phyloP scores from a whole-genome alignment of 192 early-diverging fungal species.

The Phlyctochytrium planicorne region DNA sequence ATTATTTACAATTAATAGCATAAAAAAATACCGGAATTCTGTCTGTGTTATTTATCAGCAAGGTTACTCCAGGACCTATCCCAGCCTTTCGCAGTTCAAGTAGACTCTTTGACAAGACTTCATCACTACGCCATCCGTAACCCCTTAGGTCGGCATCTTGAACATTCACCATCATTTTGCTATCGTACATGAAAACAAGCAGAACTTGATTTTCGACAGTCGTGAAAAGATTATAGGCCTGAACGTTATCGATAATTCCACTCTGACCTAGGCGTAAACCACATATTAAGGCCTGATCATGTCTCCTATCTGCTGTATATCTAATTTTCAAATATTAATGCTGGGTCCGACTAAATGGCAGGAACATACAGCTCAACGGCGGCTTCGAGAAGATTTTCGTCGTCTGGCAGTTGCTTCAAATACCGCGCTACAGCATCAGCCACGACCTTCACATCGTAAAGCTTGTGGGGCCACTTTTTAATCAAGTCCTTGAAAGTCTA shows the following conservation, averaged over 20 bases:
- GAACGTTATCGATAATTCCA: conserved; percentile 75
- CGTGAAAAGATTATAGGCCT: conserved; percentile 75
- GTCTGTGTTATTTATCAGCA: conserved; percentile 84
- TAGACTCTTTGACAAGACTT: conserved; percentile 23
- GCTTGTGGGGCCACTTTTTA: conserved; percentile 71
- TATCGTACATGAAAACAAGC: conserved; percentile 83
- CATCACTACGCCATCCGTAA: conserved; percentile 16
- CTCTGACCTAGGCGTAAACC: conserved; percentile 70
- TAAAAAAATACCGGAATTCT: conserved; percentile 67
- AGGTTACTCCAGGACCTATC: conserved; percentile 59
- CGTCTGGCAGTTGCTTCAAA: conserved; percentile 51
- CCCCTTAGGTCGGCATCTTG: conserved; percentile 8
- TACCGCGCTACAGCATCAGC: conserved; percentile 73
- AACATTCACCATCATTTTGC: conserved; percentile 21
- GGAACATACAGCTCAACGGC: conserved; percentile 70
- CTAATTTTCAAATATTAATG: conserved; percentile 29
- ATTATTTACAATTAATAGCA: neutral
- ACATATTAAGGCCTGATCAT: conserved; percentile 78
- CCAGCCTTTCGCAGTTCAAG: conserved; percentile 23
- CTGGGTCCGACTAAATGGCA: conserved; percentile 10
- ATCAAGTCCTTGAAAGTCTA: conserved; percentile 64
- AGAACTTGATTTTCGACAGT: conserved; percentile 77
- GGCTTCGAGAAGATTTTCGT: conserved; percentile 65
- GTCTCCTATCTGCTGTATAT: conserved; percentile 67
- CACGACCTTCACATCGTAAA: conserved; percentile 76